A percentile compares a stretch with the other conserved stretches of the same genome.
Conservation (phyloP, 768 basidiomycete genomes). For the Naematelia encephala region DNA sequence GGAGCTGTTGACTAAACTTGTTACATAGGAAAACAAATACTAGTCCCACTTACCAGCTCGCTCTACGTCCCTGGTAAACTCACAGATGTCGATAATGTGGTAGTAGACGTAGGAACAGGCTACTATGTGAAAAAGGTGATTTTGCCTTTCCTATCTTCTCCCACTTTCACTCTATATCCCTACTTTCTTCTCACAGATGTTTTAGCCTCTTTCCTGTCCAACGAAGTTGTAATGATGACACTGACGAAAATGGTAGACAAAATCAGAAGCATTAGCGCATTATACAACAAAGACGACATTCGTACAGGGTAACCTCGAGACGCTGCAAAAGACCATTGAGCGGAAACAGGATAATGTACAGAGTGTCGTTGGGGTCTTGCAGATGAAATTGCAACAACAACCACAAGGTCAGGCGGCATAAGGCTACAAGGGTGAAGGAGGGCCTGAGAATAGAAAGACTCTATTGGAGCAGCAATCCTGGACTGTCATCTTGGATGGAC, state of each 20-base stretch:
- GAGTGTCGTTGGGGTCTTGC: conserved; percentile 68
- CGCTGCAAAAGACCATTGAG: conserved; percentile 80
- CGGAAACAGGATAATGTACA: conserved; percentile 88
- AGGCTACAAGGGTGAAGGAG: not conserved
- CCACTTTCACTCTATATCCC: not conserved
- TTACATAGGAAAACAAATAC: conserved; percentile 72
- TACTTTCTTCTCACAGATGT: not conserved
- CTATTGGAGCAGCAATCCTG: not conserved
- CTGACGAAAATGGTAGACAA: conserved; percentile 58
- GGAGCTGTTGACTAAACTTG: too few relatives aligned
- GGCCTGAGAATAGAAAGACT: not conserved
- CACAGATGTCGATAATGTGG: conserved; percentile 74
- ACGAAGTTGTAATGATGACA: not conserved
- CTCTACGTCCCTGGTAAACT: conserved; percentile 93
- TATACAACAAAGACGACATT: conserved; percentile 78
- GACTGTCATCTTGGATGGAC: too few relatives aligned
- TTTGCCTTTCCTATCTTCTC: not conserved
- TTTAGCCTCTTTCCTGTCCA: not conserved
- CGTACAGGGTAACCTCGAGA: conserved; percentile 76
- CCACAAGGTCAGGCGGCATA: conserved; percentile 7
- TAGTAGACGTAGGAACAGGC: conserved; percentile 93
- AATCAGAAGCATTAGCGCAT: conserved; percentile 72
- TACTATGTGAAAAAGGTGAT: conserved; percentile 92
- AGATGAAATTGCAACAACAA: conserved; percentile 57
- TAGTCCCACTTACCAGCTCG: conserved; percentile 90